Evolutionary conservation across 2,329 filamentous ascomycete genomes (phyloP).

Genomic region (Penicillium sp.): DNA sequence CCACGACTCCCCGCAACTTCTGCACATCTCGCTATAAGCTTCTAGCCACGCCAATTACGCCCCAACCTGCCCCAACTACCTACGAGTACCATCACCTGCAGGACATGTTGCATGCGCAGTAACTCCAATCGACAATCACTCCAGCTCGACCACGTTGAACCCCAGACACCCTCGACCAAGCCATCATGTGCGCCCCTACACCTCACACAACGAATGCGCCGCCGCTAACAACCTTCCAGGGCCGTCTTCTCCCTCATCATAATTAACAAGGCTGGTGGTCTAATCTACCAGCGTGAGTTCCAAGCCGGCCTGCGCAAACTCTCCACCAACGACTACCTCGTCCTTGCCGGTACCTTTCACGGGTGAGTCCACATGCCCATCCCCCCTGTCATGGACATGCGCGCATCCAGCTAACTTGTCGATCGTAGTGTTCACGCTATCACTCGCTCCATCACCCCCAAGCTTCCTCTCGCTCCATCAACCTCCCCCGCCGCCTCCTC

Average conservation of each 20-base stretch:
- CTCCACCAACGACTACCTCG: conserved; percentile 93
- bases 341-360: conserved; percentile 96
- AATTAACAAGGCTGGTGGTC: conserved; percentile 97
- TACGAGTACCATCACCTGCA: background rate
- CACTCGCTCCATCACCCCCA: conserved; percentile 58
- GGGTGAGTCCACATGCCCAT: conserved; percentile 60
- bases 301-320: conserved; percentile 85
- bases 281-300: conserved; percentile 96
- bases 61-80: background rate
- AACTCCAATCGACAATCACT: conserved; percentile 7
- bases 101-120: conserved; percentile 16
- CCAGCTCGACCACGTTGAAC: conserved; percentile 13
- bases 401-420: background rate
- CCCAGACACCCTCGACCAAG: conserved; percentile 1
- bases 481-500: conserved; percentile 26
- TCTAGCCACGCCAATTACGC: background rate
- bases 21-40: background rate
- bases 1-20: conserved; percentile 2
- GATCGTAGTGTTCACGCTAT: conserved; percentile 65
- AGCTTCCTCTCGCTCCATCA: conserved; percentile 43
- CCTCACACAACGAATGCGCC: conserved; percentile 1
- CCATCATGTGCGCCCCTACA: conserved; percentile 26
- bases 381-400: background rate
- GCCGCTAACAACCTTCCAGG: conserved; percentile 57
- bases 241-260: conserved; percentile 93